Percentiles rank a stretch among this genome's conserved stretches.
Evolutionary conservation across 2,329 filamentous ascomycete genomes (phyloP).

Genomic region (Aureobasidium uvarum): DNA sequence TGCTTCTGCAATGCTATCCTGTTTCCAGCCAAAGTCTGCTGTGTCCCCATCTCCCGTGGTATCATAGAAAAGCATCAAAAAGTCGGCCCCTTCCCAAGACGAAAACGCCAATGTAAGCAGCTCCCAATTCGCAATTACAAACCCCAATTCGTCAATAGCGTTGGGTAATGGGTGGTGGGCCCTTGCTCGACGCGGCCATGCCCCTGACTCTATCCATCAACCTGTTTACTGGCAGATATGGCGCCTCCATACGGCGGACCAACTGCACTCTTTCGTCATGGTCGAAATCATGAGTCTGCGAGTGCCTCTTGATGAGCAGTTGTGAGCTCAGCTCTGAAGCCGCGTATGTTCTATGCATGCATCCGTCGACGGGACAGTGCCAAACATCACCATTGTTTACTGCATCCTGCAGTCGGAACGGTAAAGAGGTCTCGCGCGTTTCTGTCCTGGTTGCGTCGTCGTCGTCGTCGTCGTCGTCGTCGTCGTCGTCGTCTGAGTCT

Average conservation of each 20-base stretch:
- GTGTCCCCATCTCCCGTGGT: conserved; percentile 7
- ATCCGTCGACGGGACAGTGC: conserved; percentile 64
- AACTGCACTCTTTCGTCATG: conserved; percentile 51
- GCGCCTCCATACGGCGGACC: conserved; percentile 57
- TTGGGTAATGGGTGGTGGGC: conserved; percentile 25
- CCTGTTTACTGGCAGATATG: conserved; percentile 46
- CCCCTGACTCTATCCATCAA: conserved; percentile 50
- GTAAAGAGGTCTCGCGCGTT: background rate
- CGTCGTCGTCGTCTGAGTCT: conserved; percentile 5
- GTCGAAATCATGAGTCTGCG: conserved; percentile 59
- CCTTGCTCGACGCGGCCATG: conserved; percentile 37
- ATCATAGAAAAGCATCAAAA: conserved; percentile 24
- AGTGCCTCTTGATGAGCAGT: conserved; percentile 59
- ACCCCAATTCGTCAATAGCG: conserved; percentile 26
- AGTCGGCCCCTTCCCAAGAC: background rate
- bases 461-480: background rate
- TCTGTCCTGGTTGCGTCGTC: background rate
- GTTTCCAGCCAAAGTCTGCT: background rate
- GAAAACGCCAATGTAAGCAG: background rate
- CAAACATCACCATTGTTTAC: conserved; percentile 53
- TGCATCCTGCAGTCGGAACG: conserved; percentile 1
- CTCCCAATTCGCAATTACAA: background rate
- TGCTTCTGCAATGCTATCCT: background rate
- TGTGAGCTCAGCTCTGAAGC: conserved; percentile 58
- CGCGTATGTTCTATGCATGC: conserved; percentile 61